Conservation (phyloP, 2,329 filamentous ascomycete species). For the Diaporthe sp. region DNA sequence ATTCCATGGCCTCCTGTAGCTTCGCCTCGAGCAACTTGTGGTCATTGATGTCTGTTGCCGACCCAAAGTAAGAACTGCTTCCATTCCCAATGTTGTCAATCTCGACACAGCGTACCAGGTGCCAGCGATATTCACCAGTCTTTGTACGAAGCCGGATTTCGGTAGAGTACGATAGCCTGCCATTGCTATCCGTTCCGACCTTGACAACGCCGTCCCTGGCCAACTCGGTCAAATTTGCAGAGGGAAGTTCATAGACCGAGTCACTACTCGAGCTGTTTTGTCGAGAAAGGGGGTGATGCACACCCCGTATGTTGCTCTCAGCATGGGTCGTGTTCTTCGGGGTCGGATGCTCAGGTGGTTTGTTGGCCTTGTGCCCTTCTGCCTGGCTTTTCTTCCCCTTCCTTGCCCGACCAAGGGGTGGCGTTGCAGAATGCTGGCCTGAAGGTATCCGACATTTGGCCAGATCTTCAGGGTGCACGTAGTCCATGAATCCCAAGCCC, state of each 20-base stretch:
- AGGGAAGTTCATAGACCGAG: constrained; percentile 59
- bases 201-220: constrained; percentile 85
- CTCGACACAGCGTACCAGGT: constrained; percentile 89
- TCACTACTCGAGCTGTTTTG: constrained; percentile 62
- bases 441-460: constrained; percentile 81
- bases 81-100: constrained; percentile 82
- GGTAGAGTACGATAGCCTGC: constrained; percentile 85
- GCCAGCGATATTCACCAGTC: constrained; percentile 92
- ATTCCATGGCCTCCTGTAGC: constrained; percentile 97
- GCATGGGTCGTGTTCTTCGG: constrained; percentile 34
- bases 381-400: constrained; percentile 24
- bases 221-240: constrained; percentile 70
- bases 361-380: constrained; percentile 40
- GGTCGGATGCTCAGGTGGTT: neutral
- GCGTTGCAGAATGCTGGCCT: constrained; percentile 54
- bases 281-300: constrained; percentile 55
- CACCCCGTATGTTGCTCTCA: constrained; percentile 43
- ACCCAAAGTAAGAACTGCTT: constrained; percentile 94
- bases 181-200: constrained; percentile 83
- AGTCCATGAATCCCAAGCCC: constrained; percentile 89
- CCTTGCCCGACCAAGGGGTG: constrained; percentile 38
- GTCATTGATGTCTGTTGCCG: constrained; percentile 97
- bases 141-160: constrained; percentile 90
- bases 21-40: constrained; percentile 93
- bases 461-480: constrained; percentile 91